Evolutionary conservation across 257 asterid genomes (phyloP).

Genomic region (Fraxinus americana): DNA sequence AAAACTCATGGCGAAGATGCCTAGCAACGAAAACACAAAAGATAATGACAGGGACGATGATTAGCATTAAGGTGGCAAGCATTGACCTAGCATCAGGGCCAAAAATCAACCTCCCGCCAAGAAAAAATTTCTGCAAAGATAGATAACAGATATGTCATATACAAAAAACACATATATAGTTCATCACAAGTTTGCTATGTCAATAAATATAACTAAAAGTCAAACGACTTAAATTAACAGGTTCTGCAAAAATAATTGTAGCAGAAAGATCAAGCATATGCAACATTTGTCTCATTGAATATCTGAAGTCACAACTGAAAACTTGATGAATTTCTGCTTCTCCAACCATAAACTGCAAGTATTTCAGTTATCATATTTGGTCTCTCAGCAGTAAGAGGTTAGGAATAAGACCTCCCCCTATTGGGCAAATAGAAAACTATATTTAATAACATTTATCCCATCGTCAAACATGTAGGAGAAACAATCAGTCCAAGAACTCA

Average conservation of each 20-base stretch:
- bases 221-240: neutral
- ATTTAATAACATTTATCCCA: neutral
- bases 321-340: neutral
- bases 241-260: neutral
- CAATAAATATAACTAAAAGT: slow-evolving; percentile 1
- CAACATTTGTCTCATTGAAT: slow-evolving; percentile 5
- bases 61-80: slow-evolving; percentile 79
- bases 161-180: slow-evolving; percentile 8
- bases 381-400: neutral
- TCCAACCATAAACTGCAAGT: neutral
- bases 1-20: slow-evolving; percentile 87
- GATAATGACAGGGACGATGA: slow-evolving; percentile 73
- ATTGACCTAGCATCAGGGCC: slow-evolving; percentile 98
- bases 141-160: slow-evolving; percentile 22
- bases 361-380: neutral
- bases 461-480: neutral
- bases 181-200: slow-evolving; percentile 17
- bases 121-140: slow-evolving; percentile 78
- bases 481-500: neutral
- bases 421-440: neutral
- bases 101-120: slow-evolving; percentile 94
- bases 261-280: slow-evolving; percentile 14
- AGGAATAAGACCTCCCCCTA: neutral
- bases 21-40: slow-evolving; percentile 93
- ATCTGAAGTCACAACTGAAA: neutral